Percentiles rank a stretch among this genome's conserved stretches.
phyloP scores from a whole-genome alignment of 345 rosid species.

The Arabidopsis suecica region DNA sequence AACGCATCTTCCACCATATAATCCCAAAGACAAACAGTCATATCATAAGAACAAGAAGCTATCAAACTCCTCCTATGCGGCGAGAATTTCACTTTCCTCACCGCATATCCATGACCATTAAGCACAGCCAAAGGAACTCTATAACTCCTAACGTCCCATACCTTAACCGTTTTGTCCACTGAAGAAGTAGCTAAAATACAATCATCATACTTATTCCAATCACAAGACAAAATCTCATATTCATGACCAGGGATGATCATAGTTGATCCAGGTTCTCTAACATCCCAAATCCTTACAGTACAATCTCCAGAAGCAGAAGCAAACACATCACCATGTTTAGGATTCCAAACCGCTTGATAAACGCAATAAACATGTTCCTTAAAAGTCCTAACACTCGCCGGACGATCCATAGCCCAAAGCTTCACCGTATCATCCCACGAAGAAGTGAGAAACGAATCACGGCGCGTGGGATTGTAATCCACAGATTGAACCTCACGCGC shows the following conservation, averaged over 20 bases:
- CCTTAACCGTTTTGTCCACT: conserved; percentile 73
- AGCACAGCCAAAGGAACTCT: conserved; percentile 72
- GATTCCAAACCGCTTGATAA: conserved; percentile 84
- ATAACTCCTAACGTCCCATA: conserved; percentile 87
- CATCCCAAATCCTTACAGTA: conserved; percentile 85
- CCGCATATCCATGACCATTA: conserved; percentile 86
- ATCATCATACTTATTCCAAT: conserved; percentile 96
- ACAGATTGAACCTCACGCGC: conserved; percentile 87
- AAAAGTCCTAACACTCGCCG: conserved; percentile 79
- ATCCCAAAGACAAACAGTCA: conserved; percentile 92
- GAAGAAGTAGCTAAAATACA: conserved; percentile 79
- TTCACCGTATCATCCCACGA: conserved; percentile 94
- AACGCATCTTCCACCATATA: conserved; percentile 89
- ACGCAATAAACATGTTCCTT: conserved; percentile 92
- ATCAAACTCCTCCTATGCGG: conserved; percentile 77
- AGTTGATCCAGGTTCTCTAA: conserved; percentile 85
- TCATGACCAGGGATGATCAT: conserved; percentile 94
- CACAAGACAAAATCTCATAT: conserved; percentile 75
- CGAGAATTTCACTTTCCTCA: conserved; percentile 84
- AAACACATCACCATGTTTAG: conserved; percentile 86
- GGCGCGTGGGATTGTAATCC: conserved; percentile 89
- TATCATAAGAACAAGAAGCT: conserved; percentile 85
- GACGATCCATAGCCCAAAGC: conserved; percentile 94
- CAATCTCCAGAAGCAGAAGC: conserved; percentile 95
- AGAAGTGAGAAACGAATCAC: conserved; percentile 85